Evolutionary conservation across 108 stramenopile species (phyloP), one percentile per base, ranked within the genome.

Genomic region (Seminavis robusta): DNA sequence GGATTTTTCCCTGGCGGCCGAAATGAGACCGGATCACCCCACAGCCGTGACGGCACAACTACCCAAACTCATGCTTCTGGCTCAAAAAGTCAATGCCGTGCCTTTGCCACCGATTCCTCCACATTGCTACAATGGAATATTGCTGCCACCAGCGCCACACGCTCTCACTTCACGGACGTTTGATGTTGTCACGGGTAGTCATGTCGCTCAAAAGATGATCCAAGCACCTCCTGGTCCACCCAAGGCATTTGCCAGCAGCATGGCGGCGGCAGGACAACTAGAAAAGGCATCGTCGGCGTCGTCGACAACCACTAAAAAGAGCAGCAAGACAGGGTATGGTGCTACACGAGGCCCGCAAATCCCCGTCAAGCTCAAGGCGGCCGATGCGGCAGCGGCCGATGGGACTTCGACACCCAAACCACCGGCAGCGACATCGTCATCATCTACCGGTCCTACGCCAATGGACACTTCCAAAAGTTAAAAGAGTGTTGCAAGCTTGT

Each of bases 181-280:
- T 67, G 90, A 92, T 77, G 73, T 92, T 20, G 83, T 92, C 30
- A 84, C 76, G 54, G 76, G 84, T 13, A 81, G 83, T 13, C 70
- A 71, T 37, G 71, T 68, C 4, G 71, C 65, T 4, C 74, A 79
- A 39, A 57, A 61, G 20, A 83, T 86, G 77, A 68, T 72, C 2
- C 53, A 66, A 30, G 34, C 61, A 11, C 36, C 38, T 4, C 72
- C 73, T 19, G 67, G 41, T 1, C 27, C 43, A 17, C 33, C 50
- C 28, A 37, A 20, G 29, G 43, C 31, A 29, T 16, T 33, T 28
- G 16, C 45, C 5, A 44, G 52, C 20, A 58, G 23, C 6, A 49
- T 29, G 19, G 11, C 43, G 15, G 10, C 51, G 16, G 43, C 52
- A 50, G 19, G 23, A 23, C 36, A 36, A 40, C 11, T 17, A 43